phyloP scores from a whole-genome alignment of 345 rosid species.

The Linum usitatissimum region DNA sequence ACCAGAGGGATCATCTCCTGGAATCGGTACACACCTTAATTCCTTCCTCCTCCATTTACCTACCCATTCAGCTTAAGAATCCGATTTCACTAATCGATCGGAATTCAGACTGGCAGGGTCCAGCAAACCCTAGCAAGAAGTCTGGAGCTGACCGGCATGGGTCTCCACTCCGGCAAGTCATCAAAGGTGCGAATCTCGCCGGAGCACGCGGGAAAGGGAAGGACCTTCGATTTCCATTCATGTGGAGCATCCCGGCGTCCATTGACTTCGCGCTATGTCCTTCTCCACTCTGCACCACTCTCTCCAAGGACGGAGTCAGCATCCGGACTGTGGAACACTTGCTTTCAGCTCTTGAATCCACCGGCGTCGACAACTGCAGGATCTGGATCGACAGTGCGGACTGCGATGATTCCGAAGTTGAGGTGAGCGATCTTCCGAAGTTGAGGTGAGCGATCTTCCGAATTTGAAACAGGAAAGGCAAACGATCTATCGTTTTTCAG shows the following conservation, averaged over 20 bases:
- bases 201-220: slow-evolving; percentile 57
- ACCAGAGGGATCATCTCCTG: slow-evolving; percentile 38
- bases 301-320: slow-evolving; percentile 37
- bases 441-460: too few relatives aligned
- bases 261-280: slow-evolving; percentile 36
- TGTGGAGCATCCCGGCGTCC: slow-evolving; percentile 45
- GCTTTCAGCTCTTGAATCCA: slow-evolving; percentile 78
- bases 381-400: slow-evolving; percentile 37
- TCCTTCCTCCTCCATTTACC: slow-evolving; percentile 3
- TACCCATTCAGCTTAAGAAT: background rate
- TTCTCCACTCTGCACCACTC: slow-evolving; percentile 67
- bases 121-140: slow-evolving; percentile 58
- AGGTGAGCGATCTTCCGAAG: slow-evolving; percentile 31
- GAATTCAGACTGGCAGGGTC: slow-evolving; percentile 49
- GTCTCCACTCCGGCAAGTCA: slow-evolving; percentile 63
- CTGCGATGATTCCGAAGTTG: slow-evolving; percentile 22
- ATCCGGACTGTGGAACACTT: slow-evolving; percentile 78
- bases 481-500: slow-evolving; percentile 5
- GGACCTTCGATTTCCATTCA: slow-evolving; percentile 48
- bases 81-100: background rate
- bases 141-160: slow-evolving; percentile 39
- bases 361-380: slow-evolving; percentile 65
- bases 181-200: slow-evolving; percentile 55
- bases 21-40: slow-evolving; percentile 31
- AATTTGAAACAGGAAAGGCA: too few relatives aligned